phyloP scores from a whole-genome alignment of 345 rosid genomes.

The Sisymbrium altissimum region DNA sequence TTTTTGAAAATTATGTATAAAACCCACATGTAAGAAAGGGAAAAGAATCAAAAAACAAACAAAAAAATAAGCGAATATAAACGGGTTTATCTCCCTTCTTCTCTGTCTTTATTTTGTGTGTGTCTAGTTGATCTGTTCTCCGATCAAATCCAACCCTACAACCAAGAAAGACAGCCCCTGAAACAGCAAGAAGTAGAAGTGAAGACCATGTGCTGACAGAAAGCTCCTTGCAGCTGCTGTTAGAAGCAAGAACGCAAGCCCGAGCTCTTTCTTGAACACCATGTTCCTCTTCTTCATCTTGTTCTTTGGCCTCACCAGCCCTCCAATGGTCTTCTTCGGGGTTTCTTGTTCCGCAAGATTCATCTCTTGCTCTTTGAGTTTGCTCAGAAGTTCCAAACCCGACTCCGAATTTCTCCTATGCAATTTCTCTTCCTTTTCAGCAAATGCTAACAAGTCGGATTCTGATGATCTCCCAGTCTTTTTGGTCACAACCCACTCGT shows the following conservation, averaged over 20 bases:
- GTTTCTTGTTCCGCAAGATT: constrained; percentile 25
- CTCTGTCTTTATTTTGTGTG: neutral
- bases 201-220: constrained; percentile 84
- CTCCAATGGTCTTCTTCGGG: constrained; percentile 14
- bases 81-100: constrained; percentile 5
- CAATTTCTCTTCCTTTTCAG: constrained; percentile 75
- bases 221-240: constrained; percentile 89
- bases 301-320: constrained; percentile 12
- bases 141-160: constrained; percentile 89
- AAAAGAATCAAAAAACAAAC: constrained; percentile 27
- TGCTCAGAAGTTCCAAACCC: constrained; percentile 60
- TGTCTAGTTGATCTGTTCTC: constrained; percentile 70
- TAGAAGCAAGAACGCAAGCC: constrained; percentile 72
- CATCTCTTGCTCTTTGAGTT: constrained; percentile 51
- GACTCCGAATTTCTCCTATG: constrained; percentile 69
- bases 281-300: constrained; percentile 50
- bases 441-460: constrained; percentile 69
- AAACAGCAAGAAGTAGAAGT: constrained; percentile 86
- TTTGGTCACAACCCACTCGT: constrained; percentile 90
- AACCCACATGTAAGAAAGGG: constrained; percentile 30
- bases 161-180: constrained; percentile 83
- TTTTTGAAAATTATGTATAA: constrained; percentile 31
- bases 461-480: constrained; percentile 88
- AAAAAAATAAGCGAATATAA: constrained; percentile 28
- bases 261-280: constrained; percentile 76